Evolutionary conservation across 768 basidiomycete genomes (phyloP).

Genomic region (Lenzites betulinus): DNA sequence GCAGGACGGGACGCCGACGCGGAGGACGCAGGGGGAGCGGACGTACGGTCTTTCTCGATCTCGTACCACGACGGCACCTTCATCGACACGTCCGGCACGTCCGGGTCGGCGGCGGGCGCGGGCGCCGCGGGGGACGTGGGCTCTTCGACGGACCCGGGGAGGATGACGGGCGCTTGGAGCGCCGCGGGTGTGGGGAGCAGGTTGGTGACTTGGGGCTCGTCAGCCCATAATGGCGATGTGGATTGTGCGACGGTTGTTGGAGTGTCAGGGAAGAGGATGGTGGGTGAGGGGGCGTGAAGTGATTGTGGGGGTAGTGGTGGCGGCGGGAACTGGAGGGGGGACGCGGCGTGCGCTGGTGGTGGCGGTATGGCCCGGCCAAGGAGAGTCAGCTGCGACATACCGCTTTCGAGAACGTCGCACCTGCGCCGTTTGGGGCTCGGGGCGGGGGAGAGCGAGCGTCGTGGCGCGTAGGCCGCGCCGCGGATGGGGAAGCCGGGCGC

Average conservation of each 20-base stretch:
- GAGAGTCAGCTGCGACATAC: conserved; percentile 54
- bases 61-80: conserved; percentile 66
- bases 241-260: not conserved
- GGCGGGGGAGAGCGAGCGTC: conserved; percentile 25
- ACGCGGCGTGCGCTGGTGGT: not conserved
- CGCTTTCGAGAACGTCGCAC: conserved; percentile 53
- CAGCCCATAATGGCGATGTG: conserved; percentile 5
- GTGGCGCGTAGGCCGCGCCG: conserved; percentile 2
- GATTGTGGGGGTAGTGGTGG: not conserved
- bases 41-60: conserved; percentile 68
- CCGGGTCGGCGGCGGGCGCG: not conserved
- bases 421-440: conserved; percentile 46
- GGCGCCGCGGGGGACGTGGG: conserved; percentile 27
- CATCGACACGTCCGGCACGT: conserved; percentile 63
- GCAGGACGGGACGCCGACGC: not conserved
- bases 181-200: conserved; percentile 3
- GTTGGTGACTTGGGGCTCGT: conserved; percentile 1
- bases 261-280: conserved; percentile 7
- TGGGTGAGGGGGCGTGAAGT: not conserved
- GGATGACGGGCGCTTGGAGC: conserved; percentile 18
- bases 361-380: conserved; percentile 15
- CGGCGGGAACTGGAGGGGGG: not conserved
- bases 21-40: conserved; percentile 10
- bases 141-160: conserved; percentile 47
- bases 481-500: conserved; percentile 17